Percentiles rank a stretch among this genome's conserved stretches.
Conservation (phyloP, 148 eudicot genomes). For the Diospyros kaki region DNA sequence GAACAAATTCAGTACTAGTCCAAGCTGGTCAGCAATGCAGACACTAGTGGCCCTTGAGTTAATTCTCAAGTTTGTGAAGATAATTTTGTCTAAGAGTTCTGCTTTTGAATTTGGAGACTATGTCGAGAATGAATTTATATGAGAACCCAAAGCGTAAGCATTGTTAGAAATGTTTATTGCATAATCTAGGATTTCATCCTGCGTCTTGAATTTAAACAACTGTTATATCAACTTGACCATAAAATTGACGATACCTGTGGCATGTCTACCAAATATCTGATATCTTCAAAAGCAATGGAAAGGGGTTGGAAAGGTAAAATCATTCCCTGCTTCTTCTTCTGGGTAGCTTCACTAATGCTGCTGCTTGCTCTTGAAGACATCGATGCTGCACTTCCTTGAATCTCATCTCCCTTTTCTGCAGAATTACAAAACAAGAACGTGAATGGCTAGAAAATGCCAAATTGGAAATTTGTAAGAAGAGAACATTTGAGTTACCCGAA, state of each 20-base stretch:
- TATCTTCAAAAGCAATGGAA: slow-evolving; percentile 38
- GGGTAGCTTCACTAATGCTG: slow-evolving; percentile 13
- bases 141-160: too few relatives aligned
- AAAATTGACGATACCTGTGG: slow-evolving; percentile 48
- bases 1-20: neutral
- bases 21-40: neutral
- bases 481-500: slow-evolving; percentile 5
- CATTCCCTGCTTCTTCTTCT: slow-evolving; percentile 36
- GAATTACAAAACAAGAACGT: neutral
- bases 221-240: neutral
- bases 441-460: neutral
- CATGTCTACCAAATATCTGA: slow-evolving; percentile 77
- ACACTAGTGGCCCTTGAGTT: neutral
- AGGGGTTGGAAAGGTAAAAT: slow-evolving; percentile 39
- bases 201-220: too few relatives aligned
- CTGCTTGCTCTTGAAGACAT: slow-evolving; percentile 25
- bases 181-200: too few relatives aligned
- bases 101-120: too few relatives aligned
- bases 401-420: slow-evolving; percentile 23
- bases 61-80: neutral
- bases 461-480: neutral
- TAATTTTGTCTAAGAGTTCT: too few relatives aligned
- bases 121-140: too few relatives aligned
- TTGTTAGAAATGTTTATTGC: too few relatives aligned
- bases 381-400: slow-evolving; percentile 14